Base-by-base conservation (phyloP, 1,139 yeast genomes). In the Lodderomyces beijingensis region DNA sequence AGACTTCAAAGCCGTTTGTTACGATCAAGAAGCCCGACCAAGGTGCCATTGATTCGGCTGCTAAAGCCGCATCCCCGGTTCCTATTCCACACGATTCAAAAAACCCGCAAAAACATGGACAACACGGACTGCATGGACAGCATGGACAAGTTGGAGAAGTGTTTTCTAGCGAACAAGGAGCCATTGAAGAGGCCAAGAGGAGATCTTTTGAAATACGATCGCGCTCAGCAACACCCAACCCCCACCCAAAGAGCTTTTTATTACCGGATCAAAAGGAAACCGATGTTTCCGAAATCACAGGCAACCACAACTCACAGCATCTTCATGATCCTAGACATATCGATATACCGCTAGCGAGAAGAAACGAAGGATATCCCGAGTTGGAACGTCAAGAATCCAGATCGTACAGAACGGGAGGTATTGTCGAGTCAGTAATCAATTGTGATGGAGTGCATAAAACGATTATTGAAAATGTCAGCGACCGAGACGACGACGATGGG, bases 401-500 rank as follows among this genome's bases (percentile, higher is more conserved):
- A 30, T 55, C 64, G 4, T 68, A 67, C 43, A 51, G 73, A 30
- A 71, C 83, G 4, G 84, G 87, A 27, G 91, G 94, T 3, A 80
- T 87, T 37, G 75, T 85, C 39, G 96, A 88, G 56, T 78, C 85
- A 27, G 81, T 87, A n/a, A 77, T 87, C 23, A 84, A 82, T 36
- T 85, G 84, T 16, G 79, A 81, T 47, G 96, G 96, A 34, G 86
- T 86, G 12, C 81, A 78, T 47, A 88, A 88, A 62, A 86, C 94
- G 5, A 84, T 88, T 42, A 87, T 88, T 51, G 89, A 81, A 48
- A 77, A 74, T 44, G 68, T 65, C 9, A 59, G 65, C 41, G 74
- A 67, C 34, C 61, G 55, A 17, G 72, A 66, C 25, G 39, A 31
- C 15, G 29, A 17, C 5, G 25, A 16, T 18, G 30, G 27, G 13